Evolutionary conservation across 2,329 filamentous ascomycete species (phyloP).

Genomic region (Penicillium sp.): DNA sequence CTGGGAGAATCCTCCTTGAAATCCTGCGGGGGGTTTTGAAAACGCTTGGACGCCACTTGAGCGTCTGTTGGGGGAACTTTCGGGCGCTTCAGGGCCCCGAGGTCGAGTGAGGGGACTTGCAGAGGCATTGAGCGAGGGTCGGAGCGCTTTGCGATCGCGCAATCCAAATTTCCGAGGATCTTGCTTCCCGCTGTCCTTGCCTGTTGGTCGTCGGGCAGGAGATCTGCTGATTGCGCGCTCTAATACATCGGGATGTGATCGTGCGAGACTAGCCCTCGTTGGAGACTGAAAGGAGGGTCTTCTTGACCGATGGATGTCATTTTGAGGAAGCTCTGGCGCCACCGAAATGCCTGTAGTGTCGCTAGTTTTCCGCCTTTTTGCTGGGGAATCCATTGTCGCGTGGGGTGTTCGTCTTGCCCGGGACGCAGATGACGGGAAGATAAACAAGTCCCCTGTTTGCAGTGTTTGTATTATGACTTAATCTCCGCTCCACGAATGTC

Average conservation of each 20-base stretch:
- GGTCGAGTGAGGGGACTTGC: constrained; percentile 26
- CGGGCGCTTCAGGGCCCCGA: constrained; percentile 12
- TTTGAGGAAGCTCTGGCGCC: constrained; percentile 33
- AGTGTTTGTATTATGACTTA: constrained; percentile 33
- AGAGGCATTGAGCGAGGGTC: constrained; percentile 33
- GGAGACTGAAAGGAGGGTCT: constrained; percentile 66
- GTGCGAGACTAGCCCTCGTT: constrained; percentile 62
- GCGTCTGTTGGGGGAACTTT: constrained; percentile 27
- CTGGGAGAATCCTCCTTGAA: constrained; percentile 33
- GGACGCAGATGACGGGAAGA: constrained; percentile 10
- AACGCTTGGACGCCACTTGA: constrained; percentile 36
- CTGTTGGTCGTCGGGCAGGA: constrained; percentile 31
- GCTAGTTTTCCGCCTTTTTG: constrained; percentile 64
- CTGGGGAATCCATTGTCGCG: constrained; percentile 48
- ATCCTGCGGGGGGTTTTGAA: constrained; percentile 38
- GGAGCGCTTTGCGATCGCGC: constrained; percentile 38
- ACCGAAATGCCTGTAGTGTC: constrained; percentile 50
- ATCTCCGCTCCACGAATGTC: constrained; percentile 11
- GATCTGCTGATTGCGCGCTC: constrained; percentile 45
- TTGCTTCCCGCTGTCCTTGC: constrained; percentile 14
- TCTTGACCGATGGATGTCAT: constrained; percentile 29
- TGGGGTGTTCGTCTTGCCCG: constrained; percentile 35
- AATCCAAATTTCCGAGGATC: constrained; percentile 30
- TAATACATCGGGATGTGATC: constrained; percentile 60
- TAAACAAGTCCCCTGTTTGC: constrained; percentile 37